Conservation (phyloP, 2,329 filamentous ascomycete species). For the Clonostachys chloroleuca region DNA sequence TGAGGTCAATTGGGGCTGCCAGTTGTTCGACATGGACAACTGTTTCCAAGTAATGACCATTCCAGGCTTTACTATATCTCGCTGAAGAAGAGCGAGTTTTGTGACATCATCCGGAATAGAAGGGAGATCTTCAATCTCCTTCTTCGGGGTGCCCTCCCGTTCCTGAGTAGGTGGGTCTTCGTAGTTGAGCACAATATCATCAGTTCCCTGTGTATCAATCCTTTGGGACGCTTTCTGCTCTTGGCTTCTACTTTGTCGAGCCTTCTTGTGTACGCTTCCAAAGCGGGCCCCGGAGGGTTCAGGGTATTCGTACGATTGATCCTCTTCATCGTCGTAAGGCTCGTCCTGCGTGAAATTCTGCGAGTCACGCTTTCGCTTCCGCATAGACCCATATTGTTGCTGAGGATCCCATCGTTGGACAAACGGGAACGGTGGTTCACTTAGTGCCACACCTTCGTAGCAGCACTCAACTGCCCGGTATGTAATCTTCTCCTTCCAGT, state of each 20-base stretch:
- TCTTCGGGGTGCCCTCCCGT: conserved; percentile 34
- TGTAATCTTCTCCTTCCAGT: conserved; percentile 71
- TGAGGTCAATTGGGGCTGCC: conserved; percentile 59
- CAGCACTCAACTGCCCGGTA: conserved; percentile 82
- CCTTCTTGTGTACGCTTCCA: conserved; percentile 29
- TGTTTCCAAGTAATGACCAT: conserved; percentile 69
- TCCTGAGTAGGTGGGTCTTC: conserved; percentile 21
- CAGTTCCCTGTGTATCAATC: conserved; percentile 7
- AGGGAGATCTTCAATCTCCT: conserved; percentile 55
- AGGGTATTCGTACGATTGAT: conserved; percentile 17
- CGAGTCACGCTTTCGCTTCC: conserved; percentile 44
- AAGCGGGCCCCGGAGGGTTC: conserved; percentile 8
- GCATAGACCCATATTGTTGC: conserved; percentile 43
- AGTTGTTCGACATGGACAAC: conserved; percentile 54
- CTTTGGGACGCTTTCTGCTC: background rate
- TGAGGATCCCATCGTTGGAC: conserved; percentile 83
- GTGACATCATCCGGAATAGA: conserved; percentile 53
- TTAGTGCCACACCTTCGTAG: conserved; percentile 62
- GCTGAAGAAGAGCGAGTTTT: conserved; percentile 43
- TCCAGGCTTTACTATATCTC: conserved; percentile 44
- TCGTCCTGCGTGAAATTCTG: conserved; percentile 11
- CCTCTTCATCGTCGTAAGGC: conserved; percentile 5
- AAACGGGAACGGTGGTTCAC: conserved; percentile 83
- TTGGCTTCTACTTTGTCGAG: conserved; percentile 5
- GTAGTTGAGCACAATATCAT: conserved; percentile 33